phyloP scores from a whole-genome alignment of 441 rosid genomes.

The Euphorbia schlechtendalii region DNA sequence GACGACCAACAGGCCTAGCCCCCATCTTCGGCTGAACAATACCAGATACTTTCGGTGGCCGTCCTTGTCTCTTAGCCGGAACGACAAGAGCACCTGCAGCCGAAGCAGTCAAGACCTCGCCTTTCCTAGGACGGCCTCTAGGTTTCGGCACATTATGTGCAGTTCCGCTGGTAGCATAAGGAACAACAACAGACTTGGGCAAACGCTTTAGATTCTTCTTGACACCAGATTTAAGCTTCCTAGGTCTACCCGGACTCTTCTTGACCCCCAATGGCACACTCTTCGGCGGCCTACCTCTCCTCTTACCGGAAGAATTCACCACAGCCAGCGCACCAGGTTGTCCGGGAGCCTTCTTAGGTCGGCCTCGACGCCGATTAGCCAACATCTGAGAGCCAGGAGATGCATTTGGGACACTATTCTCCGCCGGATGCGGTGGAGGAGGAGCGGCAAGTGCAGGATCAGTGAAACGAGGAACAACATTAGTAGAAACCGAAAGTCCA shows the following conservation, averaged over 20 bases:
- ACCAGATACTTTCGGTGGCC: constrained; percentile 61
- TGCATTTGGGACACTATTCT: background rate
- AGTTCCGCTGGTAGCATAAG: constrained; percentile 31
- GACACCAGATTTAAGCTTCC: constrained; percentile 39
- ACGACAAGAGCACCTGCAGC: constrained; percentile 9
- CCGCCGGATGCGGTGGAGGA: background rate
- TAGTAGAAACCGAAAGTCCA: constrained; percentile 16
- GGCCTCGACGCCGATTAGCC: background rate
- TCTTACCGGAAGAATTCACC: constrained; percentile 14
- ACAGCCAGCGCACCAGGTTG: constrained; percentile 31
- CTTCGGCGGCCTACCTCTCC: constrained; percentile 41
- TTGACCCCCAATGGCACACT: constrained; percentile 21
- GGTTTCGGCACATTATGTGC: constrained; percentile 23
- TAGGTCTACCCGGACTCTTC: constrained; percentile 47
- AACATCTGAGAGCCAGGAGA: background rate
- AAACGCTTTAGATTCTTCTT: constrained; percentile 42
- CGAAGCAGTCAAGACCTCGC: constrained; percentile 12
- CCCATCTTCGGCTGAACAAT: no score
- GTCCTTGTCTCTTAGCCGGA: constrained; percentile 45
- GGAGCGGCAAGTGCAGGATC: background rate
- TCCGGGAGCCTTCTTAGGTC: constrained; percentile 32
- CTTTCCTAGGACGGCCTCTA: constrained; percentile 66
- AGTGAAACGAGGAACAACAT: background rate
- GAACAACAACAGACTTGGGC: constrained; percentile 32
- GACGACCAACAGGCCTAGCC: constrained; percentile 51